Percentiles rank a stretch among this genome's conserved stretches.
Evolutionary conservation across 2,329 filamentous ascomycete genomes (phyloP).

Genomic region (Xylariaceae sp.): DNA sequence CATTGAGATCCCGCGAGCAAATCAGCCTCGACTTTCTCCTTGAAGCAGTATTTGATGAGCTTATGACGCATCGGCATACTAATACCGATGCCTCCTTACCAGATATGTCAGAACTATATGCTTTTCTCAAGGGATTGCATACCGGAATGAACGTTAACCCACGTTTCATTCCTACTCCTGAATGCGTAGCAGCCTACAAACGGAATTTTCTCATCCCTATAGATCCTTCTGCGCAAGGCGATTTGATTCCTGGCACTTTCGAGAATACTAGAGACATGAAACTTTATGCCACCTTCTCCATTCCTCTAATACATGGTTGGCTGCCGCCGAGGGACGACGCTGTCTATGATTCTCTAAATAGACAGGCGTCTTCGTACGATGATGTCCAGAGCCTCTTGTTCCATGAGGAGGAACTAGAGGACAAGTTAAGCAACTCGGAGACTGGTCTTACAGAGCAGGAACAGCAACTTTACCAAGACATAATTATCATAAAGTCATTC

Average conservation of each 20-base stretch:
- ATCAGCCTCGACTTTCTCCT: constrained; percentile 84
- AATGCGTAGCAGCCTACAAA: constrained; percentile 50
- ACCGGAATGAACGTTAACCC: constrained; percentile 99
- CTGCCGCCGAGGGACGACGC: constrained; percentile 69
- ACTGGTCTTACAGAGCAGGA: constrained; percentile 71
- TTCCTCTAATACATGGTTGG: constrained; percentile 94
- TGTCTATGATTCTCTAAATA: constrained; percentile 69
- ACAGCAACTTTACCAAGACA: constrained; percentile 79
- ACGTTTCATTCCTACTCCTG: constrained; percentile 68
- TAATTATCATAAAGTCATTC: constrained; percentile 82
- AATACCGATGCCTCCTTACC: constrained; percentile 68
- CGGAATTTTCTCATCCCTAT: constrained; percentile 57
- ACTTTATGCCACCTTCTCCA: constrained; percentile 86
- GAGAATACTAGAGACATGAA: constrained; percentile 85
- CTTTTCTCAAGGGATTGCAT: constrained; percentile 84
- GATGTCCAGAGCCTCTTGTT: constrained; percentile 90
- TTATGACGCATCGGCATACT: constrained; percentile 76
- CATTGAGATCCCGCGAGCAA: constrained; percentile 78
- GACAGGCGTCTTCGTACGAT: constrained; percentile 83
- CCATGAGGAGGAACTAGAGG: constrained; percentile 83
- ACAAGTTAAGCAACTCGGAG: constrained; percentile 63
- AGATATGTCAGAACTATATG: constrained; percentile 85
- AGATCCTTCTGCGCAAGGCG: constrained; percentile 52
- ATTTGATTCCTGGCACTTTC: constrained; percentile 70
- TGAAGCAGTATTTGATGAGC: constrained; percentile 89